phyloP scores from a whole-genome alignment of 2,329 filamentous ascomycete genomes.

The Penicillium sp. region DNA sequence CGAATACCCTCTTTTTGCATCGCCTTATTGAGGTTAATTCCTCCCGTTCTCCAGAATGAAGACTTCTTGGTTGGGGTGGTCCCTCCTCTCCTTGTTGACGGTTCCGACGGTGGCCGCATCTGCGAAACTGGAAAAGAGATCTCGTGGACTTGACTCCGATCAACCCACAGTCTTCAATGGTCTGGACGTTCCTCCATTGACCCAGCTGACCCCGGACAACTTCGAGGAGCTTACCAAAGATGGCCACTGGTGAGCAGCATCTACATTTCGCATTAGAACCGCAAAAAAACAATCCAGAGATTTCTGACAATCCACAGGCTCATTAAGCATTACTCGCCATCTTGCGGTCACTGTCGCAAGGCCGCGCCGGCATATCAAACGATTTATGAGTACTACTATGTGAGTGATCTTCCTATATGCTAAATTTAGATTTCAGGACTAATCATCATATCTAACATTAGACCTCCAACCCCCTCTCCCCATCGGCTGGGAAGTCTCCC shows the following conservation, averaged over 20 bases:
- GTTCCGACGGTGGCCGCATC: conserved; percentile 38
- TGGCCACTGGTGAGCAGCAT: conserved; percentile 55
- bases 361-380: conserved; percentile 90
- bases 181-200: conserved; percentile 55
- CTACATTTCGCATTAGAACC: background rate
- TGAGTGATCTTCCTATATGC: conserved; percentile 30
- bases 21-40: conserved; percentile 13
- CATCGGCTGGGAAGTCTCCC: conserved; percentile 54
- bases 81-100: conserved; percentile 42
- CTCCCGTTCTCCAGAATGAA: conserved; percentile 39
- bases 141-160: conserved; percentile 22
- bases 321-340: conserved; percentile 58
- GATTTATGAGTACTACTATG: conserved; percentile 86
- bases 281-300: background rate
- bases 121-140: conserved; percentile 35
- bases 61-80: conserved; percentile 42
- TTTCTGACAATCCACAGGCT: conserved; percentile 45
- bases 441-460: conserved; percentile 44
- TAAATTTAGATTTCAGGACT: background rate
- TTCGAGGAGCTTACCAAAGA: conserved; percentile 55
- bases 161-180: conserved; percentile 51
- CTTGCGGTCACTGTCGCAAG: conserved; percentile 71
- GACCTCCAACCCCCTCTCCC: conserved; percentile 74
- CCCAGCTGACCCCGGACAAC: conserved; percentile 52
- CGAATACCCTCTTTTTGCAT: conserved; percentile 16